Evolutionary conservation across 805 yeast species (phyloP), one percentile per base, ranked within the genome.

Genomic region (Wickerhamiella azymoides): DNA sequence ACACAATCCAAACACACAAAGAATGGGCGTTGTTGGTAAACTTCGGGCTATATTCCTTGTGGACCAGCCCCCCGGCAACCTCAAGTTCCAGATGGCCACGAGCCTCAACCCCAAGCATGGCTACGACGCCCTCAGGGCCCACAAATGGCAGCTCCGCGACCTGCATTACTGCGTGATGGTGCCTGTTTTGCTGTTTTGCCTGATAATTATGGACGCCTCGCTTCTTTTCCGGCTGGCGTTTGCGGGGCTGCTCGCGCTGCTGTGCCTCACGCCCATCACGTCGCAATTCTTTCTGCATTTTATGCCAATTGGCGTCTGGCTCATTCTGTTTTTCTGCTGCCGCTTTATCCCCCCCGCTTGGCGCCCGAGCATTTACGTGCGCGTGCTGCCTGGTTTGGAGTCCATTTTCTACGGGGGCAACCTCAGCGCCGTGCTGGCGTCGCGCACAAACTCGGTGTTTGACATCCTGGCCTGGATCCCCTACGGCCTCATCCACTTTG

Each of bases 391-490:
- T 0, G 92, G 94, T 2, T 70, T 86, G 66, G 97, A 88, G 62
- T 84, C 96, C 36, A 81, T 88, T 47, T 66, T 89, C 49, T 88
- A 85, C 58, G 96, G 96, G 43, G 95, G 88, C 57, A 83, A 89
- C 63, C 69, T 89, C 56, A 78, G 88, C 45, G 83, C 81, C 54
- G 77, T 88, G 19, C 70, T 86, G 56, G 92, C 96, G 1, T 74
- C 88, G 5, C 69, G 77, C 13, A 78, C 81, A 14, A 74, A 70
- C 50, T 61, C 80, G 2, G 54, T 76, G 6, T 66, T 84, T 46
- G 97, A 88, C 59, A 68, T 88, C n/a, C 55, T 84, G 42, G 96
- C 96, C 3, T 88, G 96, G 96, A 63, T 89, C 35, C 97, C 98
- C 1, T 89, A 89, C 60, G 98, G 98, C 2, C 60, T 92, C 11